Evolutionary conservation across 768 basidiomycete genomes (phyloP).

Genomic region (Boletus sp.): DNA sequence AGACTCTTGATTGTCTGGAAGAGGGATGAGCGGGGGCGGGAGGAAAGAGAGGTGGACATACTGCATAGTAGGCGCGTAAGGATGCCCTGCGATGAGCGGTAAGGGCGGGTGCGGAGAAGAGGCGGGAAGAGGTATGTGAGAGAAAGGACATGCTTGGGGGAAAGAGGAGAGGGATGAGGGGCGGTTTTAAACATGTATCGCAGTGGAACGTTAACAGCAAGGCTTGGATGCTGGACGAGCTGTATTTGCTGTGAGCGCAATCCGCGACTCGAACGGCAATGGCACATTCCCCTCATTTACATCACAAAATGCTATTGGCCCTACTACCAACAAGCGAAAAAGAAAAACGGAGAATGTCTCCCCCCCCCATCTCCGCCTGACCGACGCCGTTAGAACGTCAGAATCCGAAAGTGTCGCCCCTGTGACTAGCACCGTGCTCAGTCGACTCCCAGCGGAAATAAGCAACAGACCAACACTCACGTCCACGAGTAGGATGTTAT

Average conservation of each 20-base stretch:
- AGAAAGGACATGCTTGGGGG: conserved; percentile 24
- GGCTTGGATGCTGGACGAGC: conserved; percentile 13
- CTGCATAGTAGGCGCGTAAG: conserved; percentile 55
- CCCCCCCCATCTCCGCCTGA: not conserved
- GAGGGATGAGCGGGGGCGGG: conserved; percentile 19
- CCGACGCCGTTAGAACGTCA: conserved; percentile 23
- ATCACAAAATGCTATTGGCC: not conserved
- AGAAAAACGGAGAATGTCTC: not conserved
- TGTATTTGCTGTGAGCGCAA: conserved; percentile 29
- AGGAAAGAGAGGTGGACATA: conserved; percentile 27
- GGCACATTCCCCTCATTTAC: conserved; percentile 16
- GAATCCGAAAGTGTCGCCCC: conserved; percentile 25
- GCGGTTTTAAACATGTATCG: conserved; percentile 23
- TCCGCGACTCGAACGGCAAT: conserved; percentile 26
- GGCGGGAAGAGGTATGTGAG: conserved; percentile 11
- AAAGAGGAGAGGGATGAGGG: not conserved
- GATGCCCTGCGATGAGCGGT: conserved; percentile 37
- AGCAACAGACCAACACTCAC: conserved; percentile 23
- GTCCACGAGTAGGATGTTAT: conserved; percentile 51
- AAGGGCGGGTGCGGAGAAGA: conserved; percentile 29
- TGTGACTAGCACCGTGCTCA: conserved; percentile 14
- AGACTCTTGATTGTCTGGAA: conserved; percentile 31
- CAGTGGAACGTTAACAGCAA: conserved; percentile 7
- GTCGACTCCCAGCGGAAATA: not conserved
- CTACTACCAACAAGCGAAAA: not conserved